Evolutionary conservation across 1,139 yeast species (phyloP), one percentile per base, ranked within the genome.

Genomic region (Yamadazyma jaroonii): DNA sequence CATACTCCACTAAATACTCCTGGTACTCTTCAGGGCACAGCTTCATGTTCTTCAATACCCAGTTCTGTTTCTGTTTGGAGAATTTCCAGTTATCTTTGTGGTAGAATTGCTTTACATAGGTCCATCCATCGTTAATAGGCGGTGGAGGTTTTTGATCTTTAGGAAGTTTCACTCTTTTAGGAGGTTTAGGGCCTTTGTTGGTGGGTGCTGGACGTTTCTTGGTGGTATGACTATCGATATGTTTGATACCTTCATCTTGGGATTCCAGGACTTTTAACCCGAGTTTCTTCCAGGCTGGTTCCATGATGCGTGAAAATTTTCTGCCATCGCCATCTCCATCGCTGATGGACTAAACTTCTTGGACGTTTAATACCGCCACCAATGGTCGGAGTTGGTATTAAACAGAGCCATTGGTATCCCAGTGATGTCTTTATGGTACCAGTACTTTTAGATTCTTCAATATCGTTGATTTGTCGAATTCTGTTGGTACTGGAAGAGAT

Each of bases 201-300:
- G 62, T 49, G 54, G 54, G 53, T 49, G 65, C 35, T 41, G 54
- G 49, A 52, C 53, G 61, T 44, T 72, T 70, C 48, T 69, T 74
- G 40, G 62, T 53, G 13, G 62, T 64, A 4, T 72, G 74, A 9
- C 72, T 62, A 15, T 79, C 81, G 21, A 69, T 50, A 40, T 67
- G 74, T 6, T 69, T 56, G 1, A 67, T 57, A 3, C 68, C 46
- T 11, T 72, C 55, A 1, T 73, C 73, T 11, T 58, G 62, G 27
- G 71, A 61, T 46, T 74, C 66, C 20, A 46, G 27, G 37, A 82
- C 81, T 50, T 77, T 75, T 28, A 88, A 74, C 27, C 95, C 96
- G 22, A 86, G 74, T 53, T 81, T 74, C 59, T 89, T 88, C 97
- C 97, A 89, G 1, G 97, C 97, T 30, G 97, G 97, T 27, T 84